Percentiles rank a stretch among this genome's conserved stretches.
These are phyloP conservation scores for Helianthus annuus DNA, from an alignment of 129 eudicot species.

Conservation along the genomic window HanXRQr2.0-SUNRISE NC_035447.2:89535741-89536240, in stretches of 20 bases:
- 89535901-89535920: neutral
- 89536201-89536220: neutral
- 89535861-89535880: too few relatives aligned
- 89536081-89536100: slow-evolving; percentile 9
- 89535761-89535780: too few relatives aligned
- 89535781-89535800: too few relatives aligned
- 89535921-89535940: neutral
- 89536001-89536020: slow-evolving; percentile 60
- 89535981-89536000: slow-evolving; percentile 48
- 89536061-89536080: slow-evolving; percentile 51
- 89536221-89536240: neutral
- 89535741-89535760: too few relatives aligned
- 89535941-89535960: neutral
- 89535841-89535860: too few relatives aligned
- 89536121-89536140: neutral
- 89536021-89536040: slow-evolving; percentile 71
- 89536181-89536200: neutral
- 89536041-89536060: slow-evolving; percentile 74
- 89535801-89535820: too few relatives aligned
- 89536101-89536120: neutral
- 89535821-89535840: too few relatives aligned
- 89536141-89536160: neutral
- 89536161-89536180: neutral
- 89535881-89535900: too few relatives aligned
- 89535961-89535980: slow-evolving; percentile 11